Conservation (phyloP, 208 protist genomes). For the Lotmaria passim region DNA sequence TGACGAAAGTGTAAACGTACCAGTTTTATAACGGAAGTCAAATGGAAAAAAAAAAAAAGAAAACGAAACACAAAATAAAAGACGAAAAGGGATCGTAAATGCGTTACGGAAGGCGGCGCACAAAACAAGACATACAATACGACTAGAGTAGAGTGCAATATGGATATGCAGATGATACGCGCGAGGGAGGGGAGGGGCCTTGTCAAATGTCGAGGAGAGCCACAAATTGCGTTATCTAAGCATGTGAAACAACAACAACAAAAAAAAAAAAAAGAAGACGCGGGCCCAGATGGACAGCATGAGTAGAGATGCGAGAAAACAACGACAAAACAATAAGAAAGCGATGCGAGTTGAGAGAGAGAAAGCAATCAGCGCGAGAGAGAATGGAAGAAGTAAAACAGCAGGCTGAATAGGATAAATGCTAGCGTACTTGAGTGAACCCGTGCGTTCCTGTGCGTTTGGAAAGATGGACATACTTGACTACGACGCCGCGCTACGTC, state of each 20-base stretch:
- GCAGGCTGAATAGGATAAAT: neutral
- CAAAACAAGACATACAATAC: neutral
- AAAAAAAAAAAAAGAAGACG: neutral
- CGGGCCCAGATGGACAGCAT: neutral
- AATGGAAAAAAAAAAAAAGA: slow-evolving; percentile 9
- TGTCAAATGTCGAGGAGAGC: neutral
- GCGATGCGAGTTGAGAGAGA: no score
- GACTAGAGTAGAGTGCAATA: neutral
- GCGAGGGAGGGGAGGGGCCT: no score
- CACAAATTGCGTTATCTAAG: neutral
- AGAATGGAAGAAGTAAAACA: no score
- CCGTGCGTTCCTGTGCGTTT: no score
- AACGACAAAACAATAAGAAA: no score
- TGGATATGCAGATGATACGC: no score
- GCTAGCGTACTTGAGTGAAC: neutral
- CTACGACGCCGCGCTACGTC: no score
- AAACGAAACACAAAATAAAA: neutral
- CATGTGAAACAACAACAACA: neutral
- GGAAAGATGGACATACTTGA: no score
- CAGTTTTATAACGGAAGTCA: neutral
- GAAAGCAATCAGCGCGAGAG: no score
- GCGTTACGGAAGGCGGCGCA: neutral
- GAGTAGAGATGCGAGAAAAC: neutral
- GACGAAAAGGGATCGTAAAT: neutral
- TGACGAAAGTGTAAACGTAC: no score